Percentiles rank a stretch among this genome's conserved stretches.
phyloP scores from a whole-genome alignment of 306 rosid species.

The Hippophae gyantsensis region DNA sequence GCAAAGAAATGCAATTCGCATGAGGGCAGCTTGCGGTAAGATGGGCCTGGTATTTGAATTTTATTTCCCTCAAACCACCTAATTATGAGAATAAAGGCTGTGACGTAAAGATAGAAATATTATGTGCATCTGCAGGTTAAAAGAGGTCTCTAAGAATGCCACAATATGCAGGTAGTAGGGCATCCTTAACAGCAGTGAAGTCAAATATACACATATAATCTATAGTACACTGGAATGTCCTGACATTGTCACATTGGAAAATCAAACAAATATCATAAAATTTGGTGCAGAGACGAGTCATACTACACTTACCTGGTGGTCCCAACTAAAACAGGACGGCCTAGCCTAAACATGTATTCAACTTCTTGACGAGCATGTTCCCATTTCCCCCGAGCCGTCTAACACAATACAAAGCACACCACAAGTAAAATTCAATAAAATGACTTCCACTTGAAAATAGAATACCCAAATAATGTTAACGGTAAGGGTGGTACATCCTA shows the following conservation, averaged over 20 bases:
- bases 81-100: neutral
- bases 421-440: constrained; percentile 17
- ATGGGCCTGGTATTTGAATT: no score
- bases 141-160: neutral
- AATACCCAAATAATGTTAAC: constrained; percentile 9
- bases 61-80: neutral
- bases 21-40: no score
- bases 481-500: constrained; percentile 26
- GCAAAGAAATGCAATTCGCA: no score
- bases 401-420: constrained; percentile 19
- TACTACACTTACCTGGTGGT: constrained; percentile 65
- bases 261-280: neutral
- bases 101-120: neutral
- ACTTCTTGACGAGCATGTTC: constrained; percentile 87
- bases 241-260: neutral
- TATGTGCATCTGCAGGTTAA: neutral
- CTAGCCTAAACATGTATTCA: constrained; percentile 78
- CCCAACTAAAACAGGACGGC: constrained; percentile 95
- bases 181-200: neutral
- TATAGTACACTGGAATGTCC: constrained; percentile 1
- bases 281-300: neutral
- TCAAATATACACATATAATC: neutral
- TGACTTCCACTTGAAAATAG: neutral
- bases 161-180: neutral
- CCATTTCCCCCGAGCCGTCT: constrained; percentile 98